These are phyloP conservation scores for Cruciata laevipes DNA, from an alignment of 257 asterid genomes.

Conservation along the genomic window DNA sequence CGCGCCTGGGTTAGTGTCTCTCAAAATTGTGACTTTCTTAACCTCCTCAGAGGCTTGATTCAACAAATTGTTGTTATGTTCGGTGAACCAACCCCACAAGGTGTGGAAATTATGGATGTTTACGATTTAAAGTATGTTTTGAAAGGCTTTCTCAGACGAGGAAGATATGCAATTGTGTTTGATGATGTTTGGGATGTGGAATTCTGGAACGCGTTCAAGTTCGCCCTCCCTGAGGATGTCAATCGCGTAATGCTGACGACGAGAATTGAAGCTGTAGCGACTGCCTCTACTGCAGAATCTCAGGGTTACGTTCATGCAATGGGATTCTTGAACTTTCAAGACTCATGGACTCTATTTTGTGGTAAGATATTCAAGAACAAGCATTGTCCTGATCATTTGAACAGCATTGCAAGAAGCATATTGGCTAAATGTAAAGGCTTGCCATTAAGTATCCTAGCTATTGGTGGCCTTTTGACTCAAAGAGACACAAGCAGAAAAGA, in stretches of 20 bases:
- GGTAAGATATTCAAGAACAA: background rate
- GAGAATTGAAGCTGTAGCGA: constrained; percentile 7
- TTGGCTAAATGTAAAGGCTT: background rate
- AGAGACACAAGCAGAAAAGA: background rate
- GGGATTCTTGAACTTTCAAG: background rate
- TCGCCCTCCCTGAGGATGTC: constrained; percentile 9
- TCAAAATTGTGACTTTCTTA: background rate
- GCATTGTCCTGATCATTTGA: background rate
- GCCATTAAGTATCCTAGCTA: background rate
- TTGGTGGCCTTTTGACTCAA: constrained; percentile 4
- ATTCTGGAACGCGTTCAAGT: constrained; percentile 14
- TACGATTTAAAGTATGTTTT: background rate
- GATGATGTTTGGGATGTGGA: constrained; percentile 18
- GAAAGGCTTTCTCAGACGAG: background rate
- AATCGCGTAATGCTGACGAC: constrained; percentile 3
- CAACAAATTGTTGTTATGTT: background rate
- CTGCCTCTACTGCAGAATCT: background rate
- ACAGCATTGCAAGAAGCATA: background rate
- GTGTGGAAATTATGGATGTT: background rate
- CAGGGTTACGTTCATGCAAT: background rate
- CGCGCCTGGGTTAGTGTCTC: constrained; percentile 8
- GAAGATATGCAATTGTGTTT: constrained; percentile 18
- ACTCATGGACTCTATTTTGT: constrained; percentile 1
- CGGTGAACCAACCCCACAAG: background rate
- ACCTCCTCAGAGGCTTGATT: constrained; percentile 1